phyloP scores from a whole-genome alignment of 176 grass and related monocot genomes.

The Olyra latifolia region DNA sequence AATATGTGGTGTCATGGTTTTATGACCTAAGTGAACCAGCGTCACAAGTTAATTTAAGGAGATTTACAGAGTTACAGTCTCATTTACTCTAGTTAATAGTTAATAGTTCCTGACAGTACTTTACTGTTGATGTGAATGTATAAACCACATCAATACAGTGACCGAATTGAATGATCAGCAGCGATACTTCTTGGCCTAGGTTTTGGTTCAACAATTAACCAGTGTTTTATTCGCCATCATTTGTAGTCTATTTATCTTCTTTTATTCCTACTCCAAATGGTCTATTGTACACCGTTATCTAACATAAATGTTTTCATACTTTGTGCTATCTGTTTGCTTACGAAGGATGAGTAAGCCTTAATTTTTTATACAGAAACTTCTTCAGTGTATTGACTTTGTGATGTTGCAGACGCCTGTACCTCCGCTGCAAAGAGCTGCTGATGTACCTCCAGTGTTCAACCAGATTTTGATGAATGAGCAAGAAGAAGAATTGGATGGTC shows the following conservation, averaged over 20 bases:
- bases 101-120: background rate
- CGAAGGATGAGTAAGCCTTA: slow-evolving; percentile 9
- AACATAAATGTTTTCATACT: background rate
- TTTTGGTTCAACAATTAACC: background rate
- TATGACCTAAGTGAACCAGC: too few species aligned
- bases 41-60: too few species aligned
- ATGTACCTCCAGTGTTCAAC: slow-evolving; percentile 71
- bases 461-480: slow-evolving; percentile 68
- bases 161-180: background rate
- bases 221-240: background rate
- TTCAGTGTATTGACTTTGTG: slow-evolving; percentile 23
- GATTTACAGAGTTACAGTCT: too few species aligned
- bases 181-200: background rate
- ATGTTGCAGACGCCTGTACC: slow-evolving; percentile 88
- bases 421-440: slow-evolving; percentile 75
- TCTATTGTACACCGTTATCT: background rate
- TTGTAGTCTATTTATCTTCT: background rate
- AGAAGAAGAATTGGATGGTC: slow-evolving; percentile 56
- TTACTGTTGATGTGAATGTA: background rate
- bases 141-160: background rate
- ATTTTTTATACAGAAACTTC: slow-evolving; percentile 8
- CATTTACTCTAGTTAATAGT: background rate
- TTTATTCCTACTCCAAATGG: background rate
- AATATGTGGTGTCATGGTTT: too few species aligned
- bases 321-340: slow-evolving; percentile 24